Base-by-base conservation (phyloP, 352 stramenopile species). In the Globisporangium middletonii region DNA sequence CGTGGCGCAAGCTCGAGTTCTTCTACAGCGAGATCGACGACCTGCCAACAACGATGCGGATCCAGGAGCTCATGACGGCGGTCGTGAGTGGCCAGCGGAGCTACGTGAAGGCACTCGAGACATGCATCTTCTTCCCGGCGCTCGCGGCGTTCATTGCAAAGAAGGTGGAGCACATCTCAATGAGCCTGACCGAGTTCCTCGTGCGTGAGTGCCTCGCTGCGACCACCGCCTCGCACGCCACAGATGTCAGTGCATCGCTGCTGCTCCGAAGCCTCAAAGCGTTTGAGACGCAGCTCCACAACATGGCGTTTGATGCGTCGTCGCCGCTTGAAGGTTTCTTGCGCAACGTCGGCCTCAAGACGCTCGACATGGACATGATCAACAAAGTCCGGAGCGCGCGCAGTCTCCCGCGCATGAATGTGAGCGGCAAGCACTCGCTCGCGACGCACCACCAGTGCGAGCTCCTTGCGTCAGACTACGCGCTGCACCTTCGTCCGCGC, bases 351-450 rank as follows among this genome's bases (percentile, higher is more conserved):
- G 59, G 59, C 0, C 45, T 60, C 27, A 64, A 60, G 59, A 47
- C 38, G 0, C 38, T 64, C 28, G 37, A 64, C 52, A 60, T 64
- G 59, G 59, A 64, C 41, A 54, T n/a, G 26, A 60, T 64, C 15
- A 64, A 64, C 51, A 59, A 59, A 38, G 16, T 27, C 12, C 59
- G 59, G 12, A 64, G 59, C 27, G 26, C 28, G 8, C 52, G 52
- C 13, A 51, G 41, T 4, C 41, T 60, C 18, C 11, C 59, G 44
- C 37, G 53, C 15, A 35, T 64, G 33, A 59, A 59, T 19, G 19
- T 64, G 15, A 64, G 59, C 16, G 59, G 52, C 2, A 64, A 55
- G 45, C 26, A 60, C 16, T 64, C 59, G 5, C 16, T 64, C 16
- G 12, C 5, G 28, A 52, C 59, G 26, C 52, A 64, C 26, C 59